These are phyloP conservation scores for Grosmannia huntii DNA, from an alignment of 2,329 filamentous ascomycete genomes.

Conservation along the genomic window DNA sequence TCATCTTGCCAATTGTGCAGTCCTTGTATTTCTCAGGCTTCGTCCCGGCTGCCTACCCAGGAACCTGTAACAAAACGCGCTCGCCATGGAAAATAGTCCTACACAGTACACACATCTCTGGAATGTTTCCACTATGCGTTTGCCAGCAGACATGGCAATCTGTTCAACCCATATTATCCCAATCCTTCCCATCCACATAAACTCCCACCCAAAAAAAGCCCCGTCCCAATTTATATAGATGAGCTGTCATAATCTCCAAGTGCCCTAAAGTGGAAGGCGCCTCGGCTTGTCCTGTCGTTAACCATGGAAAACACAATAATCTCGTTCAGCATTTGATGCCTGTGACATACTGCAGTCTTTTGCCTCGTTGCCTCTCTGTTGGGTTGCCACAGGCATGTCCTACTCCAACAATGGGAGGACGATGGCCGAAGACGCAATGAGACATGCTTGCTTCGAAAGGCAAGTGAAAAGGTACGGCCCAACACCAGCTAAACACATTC, in stretches of 20 bases:
- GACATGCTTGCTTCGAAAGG: background rate
- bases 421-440: background rate
- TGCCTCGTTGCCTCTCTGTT: background rate
- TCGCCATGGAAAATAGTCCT: background rate
- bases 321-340: background rate
- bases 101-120: background rate
- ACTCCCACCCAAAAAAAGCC: background rate
- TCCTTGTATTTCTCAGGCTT: background rate
- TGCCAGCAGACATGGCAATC: background rate
- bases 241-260: background rate
- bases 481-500: background rate
- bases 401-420: background rate
- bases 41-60: background rate
- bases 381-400: background rate
- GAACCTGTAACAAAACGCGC: background rate
- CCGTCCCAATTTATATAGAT: background rate
- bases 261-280: background rate
- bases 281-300: background rate
- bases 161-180: background rate
- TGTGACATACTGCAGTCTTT: background rate
- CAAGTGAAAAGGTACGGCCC: background rate
- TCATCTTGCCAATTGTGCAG: background rate
- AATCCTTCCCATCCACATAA: background rate
- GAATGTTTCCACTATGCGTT: background rate
- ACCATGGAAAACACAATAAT: background rate